phyloP scores from a whole-genome alignment of 1,284 basidiomycete genomes.

The Ganoderma boninense region DNA sequence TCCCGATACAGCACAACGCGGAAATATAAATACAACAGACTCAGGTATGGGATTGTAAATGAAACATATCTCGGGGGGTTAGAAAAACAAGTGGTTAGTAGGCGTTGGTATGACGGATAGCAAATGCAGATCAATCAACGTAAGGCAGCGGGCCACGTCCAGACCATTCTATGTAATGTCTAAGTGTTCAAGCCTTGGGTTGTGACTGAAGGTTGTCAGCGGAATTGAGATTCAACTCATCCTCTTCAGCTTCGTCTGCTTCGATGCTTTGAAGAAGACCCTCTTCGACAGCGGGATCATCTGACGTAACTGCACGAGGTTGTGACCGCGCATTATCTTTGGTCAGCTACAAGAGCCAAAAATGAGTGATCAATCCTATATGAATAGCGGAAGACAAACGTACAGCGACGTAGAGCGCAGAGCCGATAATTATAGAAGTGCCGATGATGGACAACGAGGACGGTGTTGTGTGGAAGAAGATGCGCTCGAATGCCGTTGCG shows the following conservation, averaged over 20 bases:
- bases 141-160: not conserved
- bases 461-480: conserved; percentile 64
- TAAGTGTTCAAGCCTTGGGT: not conserved
- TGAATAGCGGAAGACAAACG: not conserved
- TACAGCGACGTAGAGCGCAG: conserved; percentile 71
- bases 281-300: conserved; percentile 43
- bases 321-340: conserved; percentile 36
- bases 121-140: not conserved
- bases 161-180: not conserved
- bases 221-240: not conserved
- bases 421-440: conserved; percentile 62
- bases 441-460: conserved; percentile 61
- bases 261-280: conserved; percentile 39
- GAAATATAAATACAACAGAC: not conserved
- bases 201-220: not conserved
- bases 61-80: not conserved
- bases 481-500: conserved; percentile 62
- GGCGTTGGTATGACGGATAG: not conserved
- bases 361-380: not conserved
- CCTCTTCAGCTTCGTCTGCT: conserved; percentile 6
- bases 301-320: conserved; percentile 24
- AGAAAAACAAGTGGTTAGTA: not conserved
- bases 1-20: not conserved
- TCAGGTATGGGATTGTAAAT: not conserved
- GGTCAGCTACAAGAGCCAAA: conserved; percentile 1